Percentiles rank a stretch among this genome's conserved stretches.
These are phyloP conservation scores for Candida pseudoglaebosa DNA, from an alignment of 805 yeast species.

Conservation along the genomic window DNA sequence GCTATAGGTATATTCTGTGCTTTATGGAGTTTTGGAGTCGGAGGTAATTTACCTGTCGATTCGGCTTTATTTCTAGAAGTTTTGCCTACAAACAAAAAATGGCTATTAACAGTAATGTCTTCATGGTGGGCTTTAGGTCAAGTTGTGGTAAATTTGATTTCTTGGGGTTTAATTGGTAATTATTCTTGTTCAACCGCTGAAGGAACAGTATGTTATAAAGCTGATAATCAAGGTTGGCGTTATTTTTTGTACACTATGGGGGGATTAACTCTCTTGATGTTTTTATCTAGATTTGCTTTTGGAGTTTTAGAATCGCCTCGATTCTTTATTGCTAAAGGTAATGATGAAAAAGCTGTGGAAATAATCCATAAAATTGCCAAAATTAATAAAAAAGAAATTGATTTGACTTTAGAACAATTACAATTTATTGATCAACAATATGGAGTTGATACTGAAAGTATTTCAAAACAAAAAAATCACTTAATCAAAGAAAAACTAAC, in stretches of 20 bases:
- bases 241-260: slow-evolving; percentile 49
- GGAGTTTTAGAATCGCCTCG: slow-evolving; percentile 54
- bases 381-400: slow-evolving; percentile 37
- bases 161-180: slow-evolving; percentile 55
- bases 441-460: slow-evolving; percentile 6
- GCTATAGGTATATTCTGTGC: slow-evolving; percentile 23
- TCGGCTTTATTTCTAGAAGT: slow-evolving; percentile 28
- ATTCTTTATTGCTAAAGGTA: slow-evolving; percentile 49
- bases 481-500: slow-evolving; percentile 22
- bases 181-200: slow-evolving; percentile 36
- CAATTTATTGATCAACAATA: slow-evolving; percentile 36
- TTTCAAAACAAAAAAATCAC: slow-evolving; percentile 13
- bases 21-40: slow-evolving; percentile 28
- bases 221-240: slow-evolving; percentile 60
- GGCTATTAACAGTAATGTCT: slow-evolving; percentile 36
- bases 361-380: slow-evolving; percentile 42
- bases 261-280: slow-evolving; percentile 46
- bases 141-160: slow-evolving; percentile 45
- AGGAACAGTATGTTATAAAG: slow-evolving; percentile 38
- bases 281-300: slow-evolving; percentile 31
- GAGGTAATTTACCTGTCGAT: slow-evolving; percentile 31
- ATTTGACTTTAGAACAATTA: slow-evolving; percentile 46
- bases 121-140: slow-evolving; percentile 66
- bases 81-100: slow-evolving; percentile 22
- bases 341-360: slow-evolving; percentile 47